These are phyloP conservation scores for Picochlorum sp. DNA, from an alignment of 139 green algal species.

Conservation along the genomic window DNA sequence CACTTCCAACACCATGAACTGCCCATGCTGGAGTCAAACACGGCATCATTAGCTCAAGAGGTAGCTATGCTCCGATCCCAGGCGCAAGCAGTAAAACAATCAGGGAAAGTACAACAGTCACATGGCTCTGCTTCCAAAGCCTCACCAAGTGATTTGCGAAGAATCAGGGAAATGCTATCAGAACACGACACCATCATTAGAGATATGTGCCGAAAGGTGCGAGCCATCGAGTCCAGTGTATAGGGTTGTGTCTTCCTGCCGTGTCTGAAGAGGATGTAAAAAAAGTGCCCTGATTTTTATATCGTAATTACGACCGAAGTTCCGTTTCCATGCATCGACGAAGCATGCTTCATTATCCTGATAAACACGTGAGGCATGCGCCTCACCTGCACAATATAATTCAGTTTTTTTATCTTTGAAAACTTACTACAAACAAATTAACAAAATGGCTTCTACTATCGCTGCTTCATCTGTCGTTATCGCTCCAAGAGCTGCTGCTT, in stretches of 20 bases:
- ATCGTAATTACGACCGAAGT: no score
- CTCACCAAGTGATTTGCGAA: slow-evolving; percentile 26
- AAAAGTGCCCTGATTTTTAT: no score
- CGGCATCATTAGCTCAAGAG: background rate
- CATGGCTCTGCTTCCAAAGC: background rate
- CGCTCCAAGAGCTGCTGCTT: background rate
- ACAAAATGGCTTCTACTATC: slow-evolving; percentile 11
- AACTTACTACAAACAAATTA: background rate
- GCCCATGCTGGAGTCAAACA: slow-evolving; percentile 21
- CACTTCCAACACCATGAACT: slow-evolving; percentile 21
- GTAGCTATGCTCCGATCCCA: background rate
- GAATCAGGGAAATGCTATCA: slow-evolving; percentile 25
- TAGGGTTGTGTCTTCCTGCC: no score
- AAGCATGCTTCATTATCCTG: background rate
- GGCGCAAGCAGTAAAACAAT: background rate
- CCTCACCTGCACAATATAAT: no score
- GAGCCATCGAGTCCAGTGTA: background rate
- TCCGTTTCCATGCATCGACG: no score
- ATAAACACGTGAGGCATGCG: background rate
- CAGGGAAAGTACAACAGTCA: background rate
- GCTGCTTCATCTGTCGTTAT: background rate
- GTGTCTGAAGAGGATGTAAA: no score
- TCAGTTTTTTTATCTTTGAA: no score
- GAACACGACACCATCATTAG: slow-evolving; percentile 8
- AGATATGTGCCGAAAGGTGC: background rate